Evolutionary conservation across 116 monocot species (phyloP).

Genomic region (Posidonia oceanica): DNA sequence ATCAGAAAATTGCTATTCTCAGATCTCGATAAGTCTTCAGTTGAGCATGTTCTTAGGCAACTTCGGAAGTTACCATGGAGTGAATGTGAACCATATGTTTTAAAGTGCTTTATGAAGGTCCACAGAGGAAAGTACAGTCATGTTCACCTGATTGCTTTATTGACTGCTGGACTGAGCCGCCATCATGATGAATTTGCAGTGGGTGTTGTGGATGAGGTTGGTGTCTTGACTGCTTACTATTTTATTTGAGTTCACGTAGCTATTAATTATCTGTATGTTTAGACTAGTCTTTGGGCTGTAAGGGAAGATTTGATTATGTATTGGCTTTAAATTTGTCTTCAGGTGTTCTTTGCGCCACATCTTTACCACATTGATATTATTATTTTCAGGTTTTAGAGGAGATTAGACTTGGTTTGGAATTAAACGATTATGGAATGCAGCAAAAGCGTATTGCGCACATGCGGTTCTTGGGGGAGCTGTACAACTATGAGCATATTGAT

Average conservation of each 20-base stretch:
- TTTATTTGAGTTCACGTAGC: neutral
- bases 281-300: no score
- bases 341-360: neutral
- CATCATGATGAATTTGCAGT: conserved; percentile 92
- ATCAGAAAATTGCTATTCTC: conserved; percentile 89
- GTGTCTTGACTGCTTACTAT: neutral
- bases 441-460: conserved; percentile 87
- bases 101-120: conserved; percentile 96
- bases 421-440: conserved; percentile 92
- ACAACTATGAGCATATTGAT: conserved; percentile 90
- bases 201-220: conserved; percentile 91
- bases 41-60: conserved; percentile 87
- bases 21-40: conserved; percentile 86
- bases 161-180: conserved; percentile 79
- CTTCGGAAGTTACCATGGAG: conserved; percentile 91
- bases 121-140: conserved; percentile 96
- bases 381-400: conserved; percentile 72
- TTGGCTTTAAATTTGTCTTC: neutral
- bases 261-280: neutral
- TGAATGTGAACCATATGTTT: conserved; percentile 70
- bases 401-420: conserved; percentile 77
- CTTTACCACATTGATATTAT: neutral
- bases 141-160: conserved; percentile 78
- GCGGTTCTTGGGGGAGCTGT: conserved; percentile 90
- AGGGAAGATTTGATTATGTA: neutral